Evolutionary conservation across 2,329 filamentous ascomycete genomes (phyloP), one percentile per base, ranked within the genome.

Genomic region (Nothopassalora personata): DNA sequence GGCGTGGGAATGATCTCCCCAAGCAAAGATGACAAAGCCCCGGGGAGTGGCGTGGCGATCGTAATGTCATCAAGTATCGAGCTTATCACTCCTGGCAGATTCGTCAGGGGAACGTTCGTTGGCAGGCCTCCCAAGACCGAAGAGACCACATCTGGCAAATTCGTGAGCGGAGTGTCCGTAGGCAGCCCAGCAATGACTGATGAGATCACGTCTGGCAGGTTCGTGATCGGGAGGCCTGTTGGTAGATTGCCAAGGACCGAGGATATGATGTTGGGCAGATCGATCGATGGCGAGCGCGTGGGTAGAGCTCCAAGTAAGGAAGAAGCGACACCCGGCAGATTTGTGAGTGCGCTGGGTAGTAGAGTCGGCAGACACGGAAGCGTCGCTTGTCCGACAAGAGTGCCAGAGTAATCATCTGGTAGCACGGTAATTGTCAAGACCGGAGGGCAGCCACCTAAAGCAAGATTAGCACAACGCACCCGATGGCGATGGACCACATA

Each of bases 381-480:
- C 10, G 55, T 30, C 6, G 55, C 19, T 15, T 39, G 18, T 1
- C 11, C 15, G 11, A 50, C 10, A 8, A 56, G 46, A 28, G 18
- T 50, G 3, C 54, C 47, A 30, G 27, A 23, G 46, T 50, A 51
- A 10, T 56, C 54, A 8, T 46, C 19, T 8, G 54, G 54, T 7
- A 56, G 31, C 10, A 51, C 45, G 11, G 54, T 56, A 8, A 56
- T n/a, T n/a, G 54, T 56, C 6, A 51, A 7, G 5, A 39, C 46
- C 15, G 52, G 28, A 9, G 52, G 52, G 18, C 52, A 54, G n/a
- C 52, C 52, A 30, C 19, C 52, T 54, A n/a, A 8, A 15, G 19
- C 46, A 30, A 28, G 18, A 19, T 49, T 27, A 49, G 46, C 46
- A 49, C 46, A 27, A 49, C 6, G 28, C 28, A 18, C 13, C 18